Evolutionary conservation across 78 protist species (phyloP).

Genomic region (Anaeramoeba flamelloides): DNA sequence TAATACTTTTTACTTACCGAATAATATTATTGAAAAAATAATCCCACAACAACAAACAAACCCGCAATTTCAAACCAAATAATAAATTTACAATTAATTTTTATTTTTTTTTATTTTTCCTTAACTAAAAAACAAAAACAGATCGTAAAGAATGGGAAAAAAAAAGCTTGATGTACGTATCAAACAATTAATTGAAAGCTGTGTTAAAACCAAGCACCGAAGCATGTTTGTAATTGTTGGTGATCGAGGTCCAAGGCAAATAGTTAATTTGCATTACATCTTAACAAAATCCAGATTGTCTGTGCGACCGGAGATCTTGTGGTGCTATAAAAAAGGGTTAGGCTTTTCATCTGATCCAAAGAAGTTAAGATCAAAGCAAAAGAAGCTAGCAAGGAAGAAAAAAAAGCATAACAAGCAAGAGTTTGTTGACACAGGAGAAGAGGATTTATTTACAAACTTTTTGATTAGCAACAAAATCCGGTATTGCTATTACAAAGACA

Average conservation of each 20-base stretch:
- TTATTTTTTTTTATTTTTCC: no score
- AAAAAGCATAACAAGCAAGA: no score
- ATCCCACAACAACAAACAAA: no score
- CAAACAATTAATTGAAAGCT: constrained; percentile 64
- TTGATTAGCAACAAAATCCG: constrained; percentile 65
- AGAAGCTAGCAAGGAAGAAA: constrained; percentile 57
- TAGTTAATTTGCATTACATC: constrained; percentile 81
- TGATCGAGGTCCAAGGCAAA: constrained; percentile 39
- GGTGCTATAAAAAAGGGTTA: constrained; percentile 97
- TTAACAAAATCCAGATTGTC: constrained; percentile 53
- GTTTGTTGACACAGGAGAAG: constrained; percentile 35
- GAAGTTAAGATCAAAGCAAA: constrained; percentile 4
- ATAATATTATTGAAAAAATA: no score
- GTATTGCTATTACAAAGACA: constrained; percentile 73
- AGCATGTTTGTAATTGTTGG: constrained; percentile 85
- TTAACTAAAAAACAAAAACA: no score
- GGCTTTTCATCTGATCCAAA: no score
- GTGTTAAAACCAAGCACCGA: constrained; percentile 56
- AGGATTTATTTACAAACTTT: constrained; percentile 82
- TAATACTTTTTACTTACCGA: no score
- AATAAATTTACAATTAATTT: no score
- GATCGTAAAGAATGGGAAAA: no score
- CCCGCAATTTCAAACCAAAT: no score
- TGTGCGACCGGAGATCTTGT: constrained; percentile 74
- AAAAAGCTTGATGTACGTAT: constrained; percentile 77